Conservation (phyloP, 2,329 filamentous ascomycete genomes). For the Arthrobotrys entomopaga region DNA sequence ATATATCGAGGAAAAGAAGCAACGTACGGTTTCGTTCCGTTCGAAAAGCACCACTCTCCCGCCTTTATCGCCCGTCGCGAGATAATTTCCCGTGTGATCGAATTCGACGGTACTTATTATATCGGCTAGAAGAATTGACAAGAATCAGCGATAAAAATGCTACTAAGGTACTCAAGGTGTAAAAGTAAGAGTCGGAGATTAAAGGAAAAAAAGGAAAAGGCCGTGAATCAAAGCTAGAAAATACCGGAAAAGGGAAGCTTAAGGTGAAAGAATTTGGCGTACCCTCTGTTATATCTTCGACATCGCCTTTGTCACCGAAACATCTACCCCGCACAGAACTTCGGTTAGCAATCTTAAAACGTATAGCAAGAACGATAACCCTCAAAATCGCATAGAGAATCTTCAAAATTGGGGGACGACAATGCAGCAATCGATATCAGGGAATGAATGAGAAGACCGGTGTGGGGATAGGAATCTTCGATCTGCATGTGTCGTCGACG, state of each 20-base stretch:
- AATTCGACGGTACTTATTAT: constrained; percentile 93
- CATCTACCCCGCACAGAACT: constrained; percentile 71
- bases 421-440: not conserved
- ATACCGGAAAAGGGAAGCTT: constrained; percentile 5
- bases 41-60: constrained; percentile 86
- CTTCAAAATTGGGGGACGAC: constrained; percentile 20
- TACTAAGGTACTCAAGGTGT: no score
- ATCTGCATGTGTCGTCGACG: not conserved
- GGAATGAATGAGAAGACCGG: not conserved
- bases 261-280: constrained; percentile 58
- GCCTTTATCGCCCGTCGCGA: constrained; percentile 89
- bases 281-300: constrained; percentile 99
- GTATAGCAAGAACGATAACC: not conserved
- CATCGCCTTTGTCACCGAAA: constrained; percentile 99
- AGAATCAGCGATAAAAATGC: constrained; percentile 16
- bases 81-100: constrained; percentile 88
- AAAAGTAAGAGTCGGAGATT: constrained; percentile 27
- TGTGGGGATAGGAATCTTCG: not conserved
- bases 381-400: not conserved
- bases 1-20: constrained; percentile 3
- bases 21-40: constrained; percentile 89
- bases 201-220: not conserved
- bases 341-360: constrained; percentile 44
- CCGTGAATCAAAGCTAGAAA: no score
- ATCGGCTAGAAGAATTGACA: constrained; percentile 70